Evolutionary conservation across 495 filamentous ascomycete genomes (phyloP).

Genomic region (Penicillium longicatenatum): DNA sequence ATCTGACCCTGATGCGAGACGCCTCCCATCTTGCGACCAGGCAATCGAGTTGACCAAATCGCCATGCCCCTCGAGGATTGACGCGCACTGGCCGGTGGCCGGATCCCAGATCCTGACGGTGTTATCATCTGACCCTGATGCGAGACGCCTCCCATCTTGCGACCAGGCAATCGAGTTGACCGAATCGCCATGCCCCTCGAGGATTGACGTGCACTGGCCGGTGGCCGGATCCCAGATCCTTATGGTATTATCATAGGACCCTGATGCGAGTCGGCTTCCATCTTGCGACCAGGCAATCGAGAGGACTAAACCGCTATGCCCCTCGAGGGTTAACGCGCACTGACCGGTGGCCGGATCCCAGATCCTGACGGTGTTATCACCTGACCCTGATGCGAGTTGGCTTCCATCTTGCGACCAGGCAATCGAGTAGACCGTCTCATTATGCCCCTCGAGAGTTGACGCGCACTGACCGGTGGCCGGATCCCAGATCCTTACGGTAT

Average conservation of each 20-base stretch:
- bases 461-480: not conserved
- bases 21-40: conserved; percentile 9
- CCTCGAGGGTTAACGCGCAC: not conserved
- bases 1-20: not conserved
- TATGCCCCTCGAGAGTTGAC: conserved; percentile 1
- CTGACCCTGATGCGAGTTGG: not conserved
- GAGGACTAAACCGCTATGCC: not conserved
- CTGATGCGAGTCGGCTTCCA: conserved; percentile 15
- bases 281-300: conserved; percentile 9
- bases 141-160: conserved; percentile 16
- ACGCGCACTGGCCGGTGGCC: conserved; percentile 6
- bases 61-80: conserved; percentile 4
- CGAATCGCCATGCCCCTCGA: conserved; percentile 7
- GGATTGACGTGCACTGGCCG: conserved; percentile 4
- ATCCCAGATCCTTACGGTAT: conserved; percentile 7
- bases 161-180: conserved; percentile 15
- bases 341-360: conserved; percentile 9
- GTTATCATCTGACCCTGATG: conserved; percentile 9
- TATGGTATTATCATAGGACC: conserved; percentile 6
- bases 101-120: conserved; percentile 14
- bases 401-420: conserved; percentile 6
- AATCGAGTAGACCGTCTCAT: not conserved
- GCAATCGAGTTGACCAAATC: not conserved
- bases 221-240: conserved; percentile 13
- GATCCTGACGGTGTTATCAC: conserved; percentile 5